A percentile compares a stretch with the other conserved stretches of the same genome.
Evolutionary conservation across 805 yeast species (phyloP).

Genomic region (Starmerella lactis-condensi): DNA sequence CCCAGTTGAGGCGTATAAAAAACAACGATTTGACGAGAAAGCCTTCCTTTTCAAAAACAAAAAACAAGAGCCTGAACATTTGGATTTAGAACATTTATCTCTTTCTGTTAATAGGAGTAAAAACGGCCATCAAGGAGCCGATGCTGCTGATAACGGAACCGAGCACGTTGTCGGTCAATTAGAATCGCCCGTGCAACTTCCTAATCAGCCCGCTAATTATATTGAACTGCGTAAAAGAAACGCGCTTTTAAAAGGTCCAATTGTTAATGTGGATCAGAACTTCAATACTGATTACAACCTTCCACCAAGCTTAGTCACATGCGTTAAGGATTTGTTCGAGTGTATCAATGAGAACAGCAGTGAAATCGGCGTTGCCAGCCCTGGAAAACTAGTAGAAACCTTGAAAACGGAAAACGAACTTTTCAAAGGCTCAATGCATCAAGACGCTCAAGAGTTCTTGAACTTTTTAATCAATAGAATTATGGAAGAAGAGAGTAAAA

Average conservation of each 20-base stretch:
- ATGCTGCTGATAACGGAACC: no score
- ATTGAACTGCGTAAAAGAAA: constrained; percentile 59
- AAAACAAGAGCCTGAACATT: no score
- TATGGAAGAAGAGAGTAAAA: constrained; percentile 25
- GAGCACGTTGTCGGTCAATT: no score
- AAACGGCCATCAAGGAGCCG: no score
- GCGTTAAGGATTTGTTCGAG: constrained; percentile 74
- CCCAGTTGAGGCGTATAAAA: no score
- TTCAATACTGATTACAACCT: constrained; percentile 33
- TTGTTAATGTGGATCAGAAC: constrained; percentile 60
- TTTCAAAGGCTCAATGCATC: constrained; percentile 86
- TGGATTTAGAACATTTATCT: no score
- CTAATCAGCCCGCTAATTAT: constrained; percentile 7
- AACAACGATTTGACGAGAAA: no score
- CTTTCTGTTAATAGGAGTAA: no score
- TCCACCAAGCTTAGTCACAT: constrained; percentile 36
- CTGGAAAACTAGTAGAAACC: constrained; percentile 51
- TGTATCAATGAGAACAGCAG: constrained; percentile 54
- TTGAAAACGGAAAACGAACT: constrained; percentile 67
- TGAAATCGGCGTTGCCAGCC: constrained; percentile 69
- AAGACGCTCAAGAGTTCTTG: constrained; percentile 93
- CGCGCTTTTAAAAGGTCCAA: constrained; percentile 66
- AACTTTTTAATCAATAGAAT: constrained; percentile 70
- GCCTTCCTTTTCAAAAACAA: no score
- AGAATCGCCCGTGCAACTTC: no score